Evolutionary conservation across 345 rosid genomes (phyloP), one percentile per base, ranked within the genome.

Genomic region (Syzygium jambos): DNA sequence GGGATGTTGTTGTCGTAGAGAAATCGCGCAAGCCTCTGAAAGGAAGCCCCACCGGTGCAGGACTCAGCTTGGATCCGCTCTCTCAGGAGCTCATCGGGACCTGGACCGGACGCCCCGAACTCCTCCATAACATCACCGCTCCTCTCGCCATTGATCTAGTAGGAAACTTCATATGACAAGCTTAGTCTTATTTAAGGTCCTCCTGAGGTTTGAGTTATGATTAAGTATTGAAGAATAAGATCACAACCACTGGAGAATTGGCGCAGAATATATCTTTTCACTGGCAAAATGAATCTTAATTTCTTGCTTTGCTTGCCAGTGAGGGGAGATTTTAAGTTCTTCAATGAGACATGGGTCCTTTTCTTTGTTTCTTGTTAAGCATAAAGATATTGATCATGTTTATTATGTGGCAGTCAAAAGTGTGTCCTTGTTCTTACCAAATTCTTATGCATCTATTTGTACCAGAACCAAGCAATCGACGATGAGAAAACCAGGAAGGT

Each of bases 41-140:
- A 30, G 93, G 95, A n/a, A 95, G 95, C 87, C 94, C 98, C 23
- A 94, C 96, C 19, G 98, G 99, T 46, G 98, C 98, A 8, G 99
- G 98, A 0, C 92, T 95, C 27, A 93, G 95, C 14, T 94, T 96
- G 84, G 97, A 95, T 86, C 89, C 90, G 54, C 92, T 88, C 38
- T 29, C 96, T 88, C 93, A 77, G 12, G 85, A 84, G 27, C 88
- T 96, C 89, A 93, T 95, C 87, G 86, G 86, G 27, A 92, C 96
- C 3, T 95, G 99, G 99, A 93, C 95, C 46, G 87, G 85, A 6
- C 85, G 22, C 7, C 95, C 95, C 17, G 86, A 91, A 2, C 92
- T 90, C 87, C 93, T 96, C 63, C 91, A 88, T 5, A 88, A 89
- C 6, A 61, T 90, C 87, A 94, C 96, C 85, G 87, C 92, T 68